Percentiles rank a stretch among this genome's conserved stretches.
These are phyloP conservation scores for Phytophthora lateralis DNA, from an alignment of 352 stramenopile genomes.

Conservation along the genomic window DNA sequence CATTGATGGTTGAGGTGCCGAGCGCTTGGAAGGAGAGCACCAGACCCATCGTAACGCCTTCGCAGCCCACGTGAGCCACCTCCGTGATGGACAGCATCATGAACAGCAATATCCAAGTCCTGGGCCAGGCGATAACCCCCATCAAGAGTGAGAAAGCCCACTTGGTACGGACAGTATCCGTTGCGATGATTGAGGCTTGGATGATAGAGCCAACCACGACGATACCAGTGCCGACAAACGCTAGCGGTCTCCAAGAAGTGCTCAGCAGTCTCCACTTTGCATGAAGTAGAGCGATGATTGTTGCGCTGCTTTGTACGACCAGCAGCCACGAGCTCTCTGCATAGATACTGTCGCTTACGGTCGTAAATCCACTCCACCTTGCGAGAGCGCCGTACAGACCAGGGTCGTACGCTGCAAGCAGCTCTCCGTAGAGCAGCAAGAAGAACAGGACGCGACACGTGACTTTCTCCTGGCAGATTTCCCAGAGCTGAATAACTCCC, in stretches of 20 bases:
- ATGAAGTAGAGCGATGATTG: constrained; percentile 42
- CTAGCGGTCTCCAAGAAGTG: constrained; percentile 46
- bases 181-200: constrained; percentile 44
- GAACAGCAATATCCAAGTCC: constrained; percentile 49
- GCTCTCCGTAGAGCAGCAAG: constrained; percentile 43
- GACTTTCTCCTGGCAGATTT: constrained; percentile 59
- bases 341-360: background rate
- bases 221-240: constrained; percentile 29
- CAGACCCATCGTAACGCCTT: constrained; percentile 59
- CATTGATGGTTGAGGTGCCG: constrained; percentile 32
- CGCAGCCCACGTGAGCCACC: constrained; percentile 53
- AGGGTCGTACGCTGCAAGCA: constrained; percentile 47
- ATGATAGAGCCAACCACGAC: constrained; percentile 35
- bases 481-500: constrained; percentile 49
- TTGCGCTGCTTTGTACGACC: constrained; percentile 32
- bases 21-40: constrained; percentile 56
- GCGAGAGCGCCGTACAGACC: constrained; percentile 37
- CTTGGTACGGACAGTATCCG: constrained; percentile 37
- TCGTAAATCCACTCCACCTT: constrained; percentile 43
- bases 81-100: constrained; percentile 52
- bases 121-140: constrained; percentile 39
- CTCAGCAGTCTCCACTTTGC: constrained; percentile 49
- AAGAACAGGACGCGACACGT: constrained; percentile 60
- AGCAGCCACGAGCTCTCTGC: constrained; percentile 25
- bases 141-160: constrained; percentile 51